phyloP scores from a whole-genome alignment of 176 grass and related monocot genomes.

The Oryza glumipatula region DNA sequence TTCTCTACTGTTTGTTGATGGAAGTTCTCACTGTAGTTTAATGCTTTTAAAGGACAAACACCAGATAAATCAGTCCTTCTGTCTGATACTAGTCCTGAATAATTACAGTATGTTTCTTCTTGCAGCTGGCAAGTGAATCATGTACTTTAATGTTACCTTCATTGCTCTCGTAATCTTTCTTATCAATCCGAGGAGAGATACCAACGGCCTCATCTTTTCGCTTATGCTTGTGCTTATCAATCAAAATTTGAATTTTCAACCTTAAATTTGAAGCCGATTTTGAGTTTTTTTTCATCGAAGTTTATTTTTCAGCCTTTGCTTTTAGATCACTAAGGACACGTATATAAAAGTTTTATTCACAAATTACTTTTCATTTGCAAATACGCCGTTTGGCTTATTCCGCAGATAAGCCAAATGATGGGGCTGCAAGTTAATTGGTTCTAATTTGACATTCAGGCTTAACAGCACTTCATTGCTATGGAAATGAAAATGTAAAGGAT shows the following conservation, averaged over 20 bases:
- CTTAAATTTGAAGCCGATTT: too few relatives aligned
- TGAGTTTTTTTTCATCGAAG: too few relatives aligned
- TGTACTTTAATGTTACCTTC: background rate
- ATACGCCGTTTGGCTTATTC: too few relatives aligned
- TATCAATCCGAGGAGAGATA: background rate
- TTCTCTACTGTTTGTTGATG: background rate
- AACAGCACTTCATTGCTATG: background rate
- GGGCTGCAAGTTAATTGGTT: background rate
- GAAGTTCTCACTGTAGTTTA: background rate
- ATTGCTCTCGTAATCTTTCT: background rate
- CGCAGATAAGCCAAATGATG: too few relatives aligned
- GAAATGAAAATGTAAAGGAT: background rate
- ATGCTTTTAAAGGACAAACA: background rate
- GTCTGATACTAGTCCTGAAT: constrained; percentile 5
- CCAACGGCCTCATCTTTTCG: too few relatives aligned
- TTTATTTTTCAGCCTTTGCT: too few relatives aligned
- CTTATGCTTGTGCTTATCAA: too few relatives aligned
- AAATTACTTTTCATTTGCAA: too few relatives aligned
- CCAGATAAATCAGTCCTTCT: background rate
- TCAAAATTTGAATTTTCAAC: too few relatives aligned
- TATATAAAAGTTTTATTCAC: too few relatives aligned
- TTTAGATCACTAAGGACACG: too few relatives aligned
- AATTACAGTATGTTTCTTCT: background rate
- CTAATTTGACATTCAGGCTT: constrained; percentile 11
- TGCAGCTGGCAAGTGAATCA: background rate